A percentile compares a stretch with the other conserved stretches of the same genome.
Evolutionary conservation across 495 filamentous ascomycete genomes (phyloP).

Genomic region (Astrothelium macrocarpum): DNA sequence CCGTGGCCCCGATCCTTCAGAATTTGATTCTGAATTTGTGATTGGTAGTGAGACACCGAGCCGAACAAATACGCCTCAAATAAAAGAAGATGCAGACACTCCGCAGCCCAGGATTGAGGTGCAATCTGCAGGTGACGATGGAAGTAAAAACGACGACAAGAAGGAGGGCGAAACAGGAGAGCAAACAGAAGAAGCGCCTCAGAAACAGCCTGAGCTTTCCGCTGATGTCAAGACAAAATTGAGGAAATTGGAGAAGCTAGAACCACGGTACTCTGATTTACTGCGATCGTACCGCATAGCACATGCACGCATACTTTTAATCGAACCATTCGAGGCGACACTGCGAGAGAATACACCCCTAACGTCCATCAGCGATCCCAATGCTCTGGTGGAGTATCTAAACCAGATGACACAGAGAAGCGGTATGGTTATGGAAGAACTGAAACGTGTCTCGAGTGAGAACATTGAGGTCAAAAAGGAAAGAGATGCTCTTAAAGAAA

Average conservation of each 20-base stretch:
- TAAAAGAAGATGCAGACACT: conserved; percentile 12
- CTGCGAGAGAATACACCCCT: conserved; percentile 86
- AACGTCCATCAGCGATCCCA: conserved; percentile 75
- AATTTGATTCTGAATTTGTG: conserved; percentile 75
- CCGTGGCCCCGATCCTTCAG: conserved; percentile 64
- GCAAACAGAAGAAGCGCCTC: neutral
- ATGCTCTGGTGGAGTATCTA: conserved; percentile 84
- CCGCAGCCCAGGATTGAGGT: conserved; percentile 4
- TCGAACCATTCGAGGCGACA: conserved; percentile 86
- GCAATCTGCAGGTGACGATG: conserved; percentile 2
- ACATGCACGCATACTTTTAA: conserved; percentile 70
- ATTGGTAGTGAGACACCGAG: conserved; percentile 40
- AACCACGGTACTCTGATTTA: conserved; percentile 64
- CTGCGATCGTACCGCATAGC: conserved; percentile 84
- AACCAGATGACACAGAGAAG: conserved; percentile 75
- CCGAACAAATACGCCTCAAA: conserved; percentile 44
- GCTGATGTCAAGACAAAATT: conserved; percentile 61
- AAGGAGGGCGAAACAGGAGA: conserved; percentile 11
- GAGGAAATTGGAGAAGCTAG: conserved; percentile 74
- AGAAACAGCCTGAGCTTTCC: conserved; percentile 47
- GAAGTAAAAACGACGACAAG: conserved; percentile 8
- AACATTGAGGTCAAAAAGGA: conserved; percentile 67
- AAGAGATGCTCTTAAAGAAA: conserved; percentile 69
- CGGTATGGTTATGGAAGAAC: conserved; percentile 84
- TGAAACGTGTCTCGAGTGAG: conserved; percentile 78